Evolutionary conservation across 1,284 basidiomycete species (phyloP).

Genomic region (Ganoderma leucocontextum): DNA sequence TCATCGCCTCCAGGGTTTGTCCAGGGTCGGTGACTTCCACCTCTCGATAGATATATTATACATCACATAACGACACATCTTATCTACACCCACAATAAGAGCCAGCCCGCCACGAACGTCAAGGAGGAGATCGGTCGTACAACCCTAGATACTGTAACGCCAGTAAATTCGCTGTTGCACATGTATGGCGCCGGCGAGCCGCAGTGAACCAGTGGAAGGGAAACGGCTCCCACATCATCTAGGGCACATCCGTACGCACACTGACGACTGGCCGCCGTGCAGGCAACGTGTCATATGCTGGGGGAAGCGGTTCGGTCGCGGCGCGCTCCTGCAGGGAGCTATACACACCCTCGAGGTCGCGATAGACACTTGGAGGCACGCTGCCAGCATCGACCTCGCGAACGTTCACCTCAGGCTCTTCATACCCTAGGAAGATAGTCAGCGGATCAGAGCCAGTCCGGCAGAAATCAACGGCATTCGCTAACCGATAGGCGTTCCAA

Average conservation of each 20-base stretch:
- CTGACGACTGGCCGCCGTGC: not conserved
- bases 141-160: no score
- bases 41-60: not conserved
- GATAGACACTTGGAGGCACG: conserved; percentile 9
- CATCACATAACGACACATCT: not conserved
- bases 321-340: not conserved
- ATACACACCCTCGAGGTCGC: conserved; percentile 1
- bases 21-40: not conserved
- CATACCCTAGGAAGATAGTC: not conserved
- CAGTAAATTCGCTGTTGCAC: no score
- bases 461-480: not conserved
- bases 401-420: not conserved
- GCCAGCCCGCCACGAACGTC: no score
- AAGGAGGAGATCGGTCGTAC: no score
- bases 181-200: no score
- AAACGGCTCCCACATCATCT: not conserved
- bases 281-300: conserved; percentile 8
- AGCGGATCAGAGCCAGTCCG: not conserved
- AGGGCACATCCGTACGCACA: not conserved
- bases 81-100: no score
- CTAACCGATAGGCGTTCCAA: not conserved
- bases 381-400: conserved; percentile 9
- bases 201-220: not conserved
- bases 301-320: not conserved
- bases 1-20: no score